These are phyloP conservation scores for Fusarium agapanthi DNA, from an alignment of 2,329 filamentous ascomycete species.

Conservation along the genomic window DNA sequence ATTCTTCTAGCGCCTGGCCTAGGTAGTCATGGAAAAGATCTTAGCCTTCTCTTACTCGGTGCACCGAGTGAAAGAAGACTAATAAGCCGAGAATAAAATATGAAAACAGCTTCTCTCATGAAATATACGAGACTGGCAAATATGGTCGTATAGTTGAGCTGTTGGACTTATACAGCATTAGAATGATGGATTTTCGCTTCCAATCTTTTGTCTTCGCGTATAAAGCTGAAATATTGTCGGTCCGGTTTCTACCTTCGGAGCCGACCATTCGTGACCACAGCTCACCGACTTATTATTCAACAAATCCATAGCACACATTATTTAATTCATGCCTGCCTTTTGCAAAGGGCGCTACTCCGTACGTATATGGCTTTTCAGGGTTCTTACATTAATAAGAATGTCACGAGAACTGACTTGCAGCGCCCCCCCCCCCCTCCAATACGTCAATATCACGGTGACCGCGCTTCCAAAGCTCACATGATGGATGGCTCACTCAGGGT, in stretches of 20 bases:
- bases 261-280: not conserved
- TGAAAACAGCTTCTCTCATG: not conserved
- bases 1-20: constrained; percentile 10
- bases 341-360: not conserved
- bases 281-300: constrained; percentile 20
- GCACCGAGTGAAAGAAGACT: not conserved
- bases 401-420: constrained; percentile 18
- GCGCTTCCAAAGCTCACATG: not conserved
- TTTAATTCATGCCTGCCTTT: not conserved
- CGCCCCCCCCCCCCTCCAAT: not conserved
- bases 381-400: constrained; percentile 21
- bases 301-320: not conserved
- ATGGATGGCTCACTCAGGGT: not conserved
- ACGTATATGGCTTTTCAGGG: not conserved
- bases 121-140: not conserved
- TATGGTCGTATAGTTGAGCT: not conserved
- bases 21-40: not conserved
- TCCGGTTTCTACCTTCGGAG: constrained; percentile 5
- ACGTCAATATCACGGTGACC: constrained; percentile 2
- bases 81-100: not conserved
- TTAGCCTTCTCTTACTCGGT: not conserved
- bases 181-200: not conserved
- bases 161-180: not conserved
- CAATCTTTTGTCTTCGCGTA: not conserved
- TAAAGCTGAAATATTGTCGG: not conserved